Evolutionary conservation across 192 early-diverging fungal species (phyloP).

Genomic region (Backusella mclennaniae): DNA sequence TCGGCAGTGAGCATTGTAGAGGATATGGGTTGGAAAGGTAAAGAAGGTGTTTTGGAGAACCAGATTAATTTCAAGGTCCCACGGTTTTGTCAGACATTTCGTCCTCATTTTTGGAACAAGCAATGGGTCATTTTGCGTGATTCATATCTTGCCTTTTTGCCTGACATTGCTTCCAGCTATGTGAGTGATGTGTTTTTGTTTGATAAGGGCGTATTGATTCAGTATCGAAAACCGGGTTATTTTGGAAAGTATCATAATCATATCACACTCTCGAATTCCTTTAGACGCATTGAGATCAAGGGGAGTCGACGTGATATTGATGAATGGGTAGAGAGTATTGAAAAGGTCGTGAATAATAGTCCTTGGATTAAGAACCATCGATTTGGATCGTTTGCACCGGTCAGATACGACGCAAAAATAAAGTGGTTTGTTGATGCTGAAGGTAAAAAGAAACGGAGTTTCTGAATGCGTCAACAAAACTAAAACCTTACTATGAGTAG

Average conservation of each 20-base stretch:
- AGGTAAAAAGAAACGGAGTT: constrained; percentile 41
- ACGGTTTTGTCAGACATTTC: constrained; percentile 20
- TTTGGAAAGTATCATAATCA: constrained; percentile 47
- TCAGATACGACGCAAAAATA: constrained; percentile 60
- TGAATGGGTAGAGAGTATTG: constrained; percentile 65
- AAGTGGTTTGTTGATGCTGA: constrained; percentile 82
- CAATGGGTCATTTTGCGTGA: constrained; percentile 84
- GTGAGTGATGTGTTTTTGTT: constrained; percentile 53
- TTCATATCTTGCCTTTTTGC: constrained; percentile 52
- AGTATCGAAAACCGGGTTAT: constrained; percentile 8
- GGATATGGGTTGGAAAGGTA: constrained; percentile 85
- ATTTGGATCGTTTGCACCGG: constrained; percentile 76
- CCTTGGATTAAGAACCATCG: constrained; percentile 68
- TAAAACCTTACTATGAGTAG: constrained; percentile 17
- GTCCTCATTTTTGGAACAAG: constrained; percentile 46
- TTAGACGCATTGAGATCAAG: constrained; percentile 68
- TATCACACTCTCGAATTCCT: constrained; percentile 56
- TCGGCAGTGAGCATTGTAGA: constrained; percentile 70
- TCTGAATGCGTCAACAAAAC: background rate
- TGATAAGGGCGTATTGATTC: constrained; percentile 42
- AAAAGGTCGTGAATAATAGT: constrained; percentile 52
- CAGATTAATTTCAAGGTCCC: constrained; percentile 48
- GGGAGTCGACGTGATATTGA: constrained; percentile 62
- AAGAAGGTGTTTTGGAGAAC: constrained; percentile 72
- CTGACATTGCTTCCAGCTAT: constrained; percentile 36